Evolutionary conservation across 1,284 basidiomycete genomes (phyloP), one percentile per base, ranked within the genome.

Genomic region (Veloboletus limbatus): DNA sequence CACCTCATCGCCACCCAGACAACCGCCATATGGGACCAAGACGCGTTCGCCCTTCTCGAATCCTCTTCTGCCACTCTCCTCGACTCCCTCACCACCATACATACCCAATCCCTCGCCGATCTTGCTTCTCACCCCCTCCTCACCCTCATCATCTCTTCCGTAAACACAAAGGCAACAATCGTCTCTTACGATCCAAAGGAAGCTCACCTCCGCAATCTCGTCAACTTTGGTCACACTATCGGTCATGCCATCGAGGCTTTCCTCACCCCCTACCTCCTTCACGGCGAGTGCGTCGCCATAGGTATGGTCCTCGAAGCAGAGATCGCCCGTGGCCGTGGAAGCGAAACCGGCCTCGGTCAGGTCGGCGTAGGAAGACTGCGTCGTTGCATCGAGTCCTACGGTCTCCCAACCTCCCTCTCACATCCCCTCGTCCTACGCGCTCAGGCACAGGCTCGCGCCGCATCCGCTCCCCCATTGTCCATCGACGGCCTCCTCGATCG

Each of bases 211-310:
- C 88, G 94, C 53, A 97, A 97, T 72, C 84, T 97, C 40, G 94
- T 97, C 73, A 97, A 97, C 71, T 97, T 97, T 62, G 95, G 94
- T 2, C 95, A 97, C 68, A 92, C 88, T 28, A 94, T 97, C 58
- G 94, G 94, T 1, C 94, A 97, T 70, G 94, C 94, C 13, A 93
- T 97, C 61, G 94, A 97, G 70, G 94, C 92, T 8, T 82, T 97
- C 25, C 72, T 97, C 40, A 95, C 94, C 0, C 94, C 94, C 10
- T 78, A 84, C 14, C 87, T 96, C 53, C 81, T 97, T 8, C 94
- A 97, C 60, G 94, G 94, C 40, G 94, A 97, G 68, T 97, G 94
- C 57, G 83, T 97, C 55, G 82, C 85, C 47, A 78, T 97, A 27
- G 94, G 94, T 8, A 97, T 97, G 86, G 85, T 97, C 44, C 79